Evolutionary conservation across 495 filamentous ascomycete genomes (phyloP), one percentile per base, ranked within the genome.

Genomic region (Aspergillus nidulans): DNA sequence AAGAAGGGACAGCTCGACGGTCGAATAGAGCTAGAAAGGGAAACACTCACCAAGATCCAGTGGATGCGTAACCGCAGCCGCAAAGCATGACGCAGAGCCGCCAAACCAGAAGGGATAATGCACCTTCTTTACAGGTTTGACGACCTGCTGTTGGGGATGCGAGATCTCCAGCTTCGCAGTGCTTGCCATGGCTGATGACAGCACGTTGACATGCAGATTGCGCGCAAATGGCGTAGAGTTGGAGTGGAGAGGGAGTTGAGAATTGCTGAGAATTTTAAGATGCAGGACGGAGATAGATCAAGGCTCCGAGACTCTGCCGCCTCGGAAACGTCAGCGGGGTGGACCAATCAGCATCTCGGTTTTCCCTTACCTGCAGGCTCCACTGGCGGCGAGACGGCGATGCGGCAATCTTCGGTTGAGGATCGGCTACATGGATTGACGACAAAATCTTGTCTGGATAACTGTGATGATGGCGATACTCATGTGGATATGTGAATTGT

Each of bases 21-120:
- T 13, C 4, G 57, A 32, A 40, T 19, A 41, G 21, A 24, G 44
- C 26, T 30, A 30, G 24, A 50, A 36, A 20, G 4, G 36, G 5
- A 25, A 53, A 24, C 43, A 69, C 74, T 52, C 71, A 78, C 75
- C 74, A 55, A 78, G 77, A 81, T 95, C 90, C 61, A 97, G 76
- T 24, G 92, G 92, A 76, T 97, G 92, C 28, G 92, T 97, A 20
- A 95, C 84, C 59, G 83, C 84, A 10, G 92, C 92, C 32, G 92
- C 91, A 74, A 95, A 86, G 69, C 88, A 92, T 59, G 87, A 91
- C 18, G 92, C 89, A 63, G 87, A 92, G 20, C 92, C 92, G 36
- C 92, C 92, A 71, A 97, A 95, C 92, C 92, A 96, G 74, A 96
- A 94, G 25, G 88, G 88, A 68, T 90, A 90, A 56, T 80, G 79